Percentiles rank a stretch among this genome's conserved stretches.
Conservation (phyloP, 768 basidiomycete genomes). For the Tulasnella sp. region DNA sequence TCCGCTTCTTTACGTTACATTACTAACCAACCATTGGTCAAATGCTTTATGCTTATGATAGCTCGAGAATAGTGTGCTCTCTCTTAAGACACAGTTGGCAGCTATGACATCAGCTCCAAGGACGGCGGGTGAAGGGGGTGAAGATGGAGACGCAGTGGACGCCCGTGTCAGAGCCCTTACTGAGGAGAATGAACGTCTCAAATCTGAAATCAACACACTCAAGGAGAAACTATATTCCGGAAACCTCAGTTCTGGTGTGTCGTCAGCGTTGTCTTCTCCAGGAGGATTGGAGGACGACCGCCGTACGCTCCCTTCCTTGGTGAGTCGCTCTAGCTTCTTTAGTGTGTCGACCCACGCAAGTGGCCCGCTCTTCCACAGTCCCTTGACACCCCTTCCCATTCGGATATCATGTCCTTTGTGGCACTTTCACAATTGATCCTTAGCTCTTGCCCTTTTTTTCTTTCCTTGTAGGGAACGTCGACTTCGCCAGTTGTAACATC, state of each 20-base stretch:
- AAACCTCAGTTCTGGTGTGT: slow-evolving; percentile 42
- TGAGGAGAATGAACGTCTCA: slow-evolving; percentile 61
- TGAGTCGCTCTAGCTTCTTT: too few species aligned
- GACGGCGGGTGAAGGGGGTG: slow-evolving; percentile 51
- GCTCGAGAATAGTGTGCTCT: slow-evolving; percentile 80
- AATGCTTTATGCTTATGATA: slow-evolving; percentile 24
- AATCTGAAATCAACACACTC: slow-evolving; percentile 46
- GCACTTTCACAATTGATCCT: too few species aligned
- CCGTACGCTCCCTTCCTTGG: slow-evolving; percentile 19
- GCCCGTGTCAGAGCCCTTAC: slow-evolving; percentile 44
- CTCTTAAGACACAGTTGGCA: slow-evolving; percentile 46
- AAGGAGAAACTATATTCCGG: slow-evolving; percentile 41
- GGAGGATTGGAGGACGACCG: not conserved
- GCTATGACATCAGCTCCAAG: slow-evolving; percentile 60
- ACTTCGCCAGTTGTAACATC: too few species aligned
- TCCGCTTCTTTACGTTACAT: too few species aligned
- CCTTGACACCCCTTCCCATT: too few species aligned
- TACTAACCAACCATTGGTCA: not conserved
- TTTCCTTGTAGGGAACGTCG: too few species aligned
- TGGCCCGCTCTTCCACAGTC: too few species aligned
- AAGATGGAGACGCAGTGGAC: slow-evolving; percentile 1
- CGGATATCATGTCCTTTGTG: too few species aligned
- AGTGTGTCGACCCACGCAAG: too few species aligned
- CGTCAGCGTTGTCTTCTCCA: slow-evolving; percentile 42
- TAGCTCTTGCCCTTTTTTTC: slow-evolving; percentile 41